phyloP scores from a whole-genome alignment of 2,329 filamentous ascomycete genomes.

The Coleophoma crateriformis region DNA sequence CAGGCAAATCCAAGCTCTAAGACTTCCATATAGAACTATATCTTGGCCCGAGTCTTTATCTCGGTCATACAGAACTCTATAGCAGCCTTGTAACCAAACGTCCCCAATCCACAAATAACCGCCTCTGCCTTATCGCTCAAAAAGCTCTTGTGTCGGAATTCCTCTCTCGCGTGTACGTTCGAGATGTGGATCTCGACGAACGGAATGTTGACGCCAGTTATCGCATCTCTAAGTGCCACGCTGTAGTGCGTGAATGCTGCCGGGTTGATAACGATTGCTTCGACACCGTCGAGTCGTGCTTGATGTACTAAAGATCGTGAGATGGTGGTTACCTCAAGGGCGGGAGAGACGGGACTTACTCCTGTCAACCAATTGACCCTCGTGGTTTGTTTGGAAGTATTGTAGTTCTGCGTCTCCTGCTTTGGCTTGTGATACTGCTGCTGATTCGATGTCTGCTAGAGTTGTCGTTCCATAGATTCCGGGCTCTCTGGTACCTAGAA shows the following conservation, averaged over 20 bases:
- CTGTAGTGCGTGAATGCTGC: conserved; percentile 72
- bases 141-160: conserved; percentile 64
- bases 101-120: conserved; percentile 65
- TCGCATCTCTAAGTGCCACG: conserved; percentile 69
- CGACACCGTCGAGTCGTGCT: conserved; percentile 48
- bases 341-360: conserved; percentile 29
- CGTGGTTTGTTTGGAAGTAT: conserved; percentile 71
- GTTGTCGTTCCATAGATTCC: conserved; percentile 68
- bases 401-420: conserved; percentile 35
- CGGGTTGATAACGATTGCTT: conserved; percentile 71
- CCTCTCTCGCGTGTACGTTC: conserved; percentile 68
- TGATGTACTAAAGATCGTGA: conserved; percentile 43
- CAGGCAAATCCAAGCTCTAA: too few species aligned
- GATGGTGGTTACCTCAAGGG: neutral
- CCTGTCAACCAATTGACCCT: conserved; percentile 41
- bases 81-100: conserved; percentile 55
- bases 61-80: conserved; percentile 46
- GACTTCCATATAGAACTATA: too few species aligned
- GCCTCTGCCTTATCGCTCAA: conserved; percentile 71
- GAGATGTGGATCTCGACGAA: conserved; percentile 75
- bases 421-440: conserved; percentile 13
- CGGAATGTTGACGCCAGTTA: conserved; percentile 62
- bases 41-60: conserved; percentile 28
- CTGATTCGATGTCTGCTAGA: conserved; percentile 49
- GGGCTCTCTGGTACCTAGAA: conserved; percentile 70